Evolutionary conservation across 2,329 filamentous ascomycete genomes (phyloP).

Genomic region (Ascochyta lentis): DNA sequence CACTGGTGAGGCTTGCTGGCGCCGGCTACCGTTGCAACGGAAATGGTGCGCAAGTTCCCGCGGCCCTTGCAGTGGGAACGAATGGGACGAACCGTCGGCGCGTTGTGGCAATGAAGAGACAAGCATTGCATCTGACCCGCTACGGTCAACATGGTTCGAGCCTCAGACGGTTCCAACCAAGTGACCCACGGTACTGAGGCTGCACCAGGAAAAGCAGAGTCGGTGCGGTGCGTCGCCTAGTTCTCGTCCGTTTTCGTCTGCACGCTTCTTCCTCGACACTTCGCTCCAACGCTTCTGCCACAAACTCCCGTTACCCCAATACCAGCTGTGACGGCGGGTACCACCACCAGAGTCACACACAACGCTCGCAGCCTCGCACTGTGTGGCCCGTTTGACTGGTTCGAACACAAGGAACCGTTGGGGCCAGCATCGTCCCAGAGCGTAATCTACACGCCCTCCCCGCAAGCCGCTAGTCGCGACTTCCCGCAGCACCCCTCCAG

Average conservation of each 20-base stretch:
- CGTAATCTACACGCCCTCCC: constrained; percentile 9
- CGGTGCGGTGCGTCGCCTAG: constrained; percentile 1
- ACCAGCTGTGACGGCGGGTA: constrained; percentile 16
- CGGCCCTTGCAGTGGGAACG: constrained; percentile 14
- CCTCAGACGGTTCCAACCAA: neutral
- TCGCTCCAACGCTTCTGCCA: constrained; percentile 1
- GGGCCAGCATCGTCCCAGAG: constrained; percentile 10
- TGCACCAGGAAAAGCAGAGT: constrained; percentile 8
- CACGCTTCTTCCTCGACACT: constrained; percentile 6
- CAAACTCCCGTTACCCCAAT: constrained; percentile 9
- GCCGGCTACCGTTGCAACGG: constrained; percentile 14
- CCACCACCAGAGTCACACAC: constrained; percentile 13
- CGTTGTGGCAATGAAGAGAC: constrained; percentile 1
- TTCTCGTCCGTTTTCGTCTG: constrained; percentile 19
- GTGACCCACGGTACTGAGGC: constrained; percentile 12
- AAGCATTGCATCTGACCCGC: neutral
- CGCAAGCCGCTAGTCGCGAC: constrained; percentile 15
- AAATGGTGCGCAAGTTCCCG: constrained; percentile 14
- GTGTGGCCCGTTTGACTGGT: constrained; percentile 14
- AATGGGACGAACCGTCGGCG: constrained; percentile 13
- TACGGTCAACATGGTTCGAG: neutral
- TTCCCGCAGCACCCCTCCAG: constrained; percentile 12
- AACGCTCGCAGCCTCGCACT: constrained; percentile 15
- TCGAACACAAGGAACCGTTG: constrained; percentile 10
- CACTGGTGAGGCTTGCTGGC: constrained; percentile 7